phyloP scores from a whole-genome alignment of 352 stramenopile species.

The Phytopythium litorale region DNA sequence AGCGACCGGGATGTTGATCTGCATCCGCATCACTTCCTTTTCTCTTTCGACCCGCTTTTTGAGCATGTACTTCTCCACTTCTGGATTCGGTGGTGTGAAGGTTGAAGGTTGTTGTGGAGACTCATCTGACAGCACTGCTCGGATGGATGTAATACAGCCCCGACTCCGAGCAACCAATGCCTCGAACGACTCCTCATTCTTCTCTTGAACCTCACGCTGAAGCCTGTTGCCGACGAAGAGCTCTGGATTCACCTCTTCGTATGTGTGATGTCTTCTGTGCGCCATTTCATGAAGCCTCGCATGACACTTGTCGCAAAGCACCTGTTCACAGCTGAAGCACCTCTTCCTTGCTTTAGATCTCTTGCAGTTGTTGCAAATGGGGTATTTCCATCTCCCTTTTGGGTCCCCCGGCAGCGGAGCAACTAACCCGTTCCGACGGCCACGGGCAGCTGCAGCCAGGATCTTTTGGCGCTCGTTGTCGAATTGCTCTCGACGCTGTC shows the following conservation, averaged over 20 bases:
- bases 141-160: conserved; percentile 28
- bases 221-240: conserved; percentile 22
- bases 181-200: conserved; percentile 27
- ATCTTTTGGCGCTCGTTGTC: conserved; percentile 42
- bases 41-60: conserved; percentile 38
- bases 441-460: conserved; percentile 23
- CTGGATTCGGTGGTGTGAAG: conserved; percentile 16
- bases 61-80: conserved; percentile 46
- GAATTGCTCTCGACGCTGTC: conserved; percentile 20
- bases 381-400: conserved; percentile 33
- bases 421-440: conserved; percentile 55
- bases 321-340: conserved; percentile 50
- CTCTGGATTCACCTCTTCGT: conserved; percentile 33
- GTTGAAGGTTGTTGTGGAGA: not conserved
- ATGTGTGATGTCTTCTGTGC: conserved; percentile 44
- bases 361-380: conserved; percentile 52
- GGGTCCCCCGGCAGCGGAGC: conserved; percentile 35
- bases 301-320: conserved; percentile 61
- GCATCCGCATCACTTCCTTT: conserved; percentile 51
- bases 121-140: conserved; percentile 14
- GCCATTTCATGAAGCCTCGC: conserved; percentile 50
- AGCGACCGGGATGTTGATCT: conserved; percentile 45
- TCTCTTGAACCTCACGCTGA: conserved; percentile 13
- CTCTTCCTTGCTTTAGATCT: conserved; percentile 34
- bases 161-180: conserved; percentile 17